Evolutionary conservation across 169 alveolate species (phyloP).

Genomic region (Theileria annulata): DNA sequence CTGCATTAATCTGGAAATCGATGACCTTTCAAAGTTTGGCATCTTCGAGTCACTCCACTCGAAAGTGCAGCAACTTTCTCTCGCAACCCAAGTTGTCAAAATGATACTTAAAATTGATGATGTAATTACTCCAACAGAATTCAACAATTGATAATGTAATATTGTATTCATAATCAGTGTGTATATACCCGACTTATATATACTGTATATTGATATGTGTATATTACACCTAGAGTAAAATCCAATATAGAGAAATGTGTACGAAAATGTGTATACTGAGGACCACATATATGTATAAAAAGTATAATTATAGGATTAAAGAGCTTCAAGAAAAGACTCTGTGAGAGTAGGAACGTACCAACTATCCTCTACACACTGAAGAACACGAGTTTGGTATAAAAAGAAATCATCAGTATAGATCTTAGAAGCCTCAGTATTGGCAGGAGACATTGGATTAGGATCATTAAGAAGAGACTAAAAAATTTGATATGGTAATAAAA

Average conservation of each 20-base stretch:
- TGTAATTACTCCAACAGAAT: conserved; percentile 86
- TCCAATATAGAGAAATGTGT: not conserved
- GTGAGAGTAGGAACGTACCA: conserved; percentile 51
- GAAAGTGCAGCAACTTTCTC: conserved; percentile 91
- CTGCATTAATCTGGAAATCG: conserved; percentile 79
- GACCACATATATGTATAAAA: too few relatives aligned
- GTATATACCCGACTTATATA: not conserved
- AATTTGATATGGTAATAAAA: conserved; percentile 14
- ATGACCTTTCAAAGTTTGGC: conserved; percentile 74
- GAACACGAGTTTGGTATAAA: conserved; percentile 66
- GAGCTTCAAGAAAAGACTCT: conserved; percentile 4
- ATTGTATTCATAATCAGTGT: not conserved
- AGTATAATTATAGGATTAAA: not conserved
- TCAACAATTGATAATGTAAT: conserved; percentile 28
- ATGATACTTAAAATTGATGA: conserved; percentile 99
- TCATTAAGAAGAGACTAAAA: conserved; percentile 90
- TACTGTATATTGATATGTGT: not conserved
- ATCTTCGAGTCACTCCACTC: conserved; percentile 93
- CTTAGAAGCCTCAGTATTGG: conserved; percentile 92
- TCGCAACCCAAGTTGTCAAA: conserved; percentile 98
- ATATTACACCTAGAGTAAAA: not conserved
- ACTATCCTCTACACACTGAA: conserved; percentile 66
- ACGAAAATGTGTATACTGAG: not conserved
- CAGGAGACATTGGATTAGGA: conserved; percentile 95
- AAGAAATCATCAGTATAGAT: conserved; percentile 77